Evolutionary conservation across 345 rosid genomes (phyloP), one percentile per base, ranked within the genome.

Genomic region (Abelmoschus esculentus): DNA sequence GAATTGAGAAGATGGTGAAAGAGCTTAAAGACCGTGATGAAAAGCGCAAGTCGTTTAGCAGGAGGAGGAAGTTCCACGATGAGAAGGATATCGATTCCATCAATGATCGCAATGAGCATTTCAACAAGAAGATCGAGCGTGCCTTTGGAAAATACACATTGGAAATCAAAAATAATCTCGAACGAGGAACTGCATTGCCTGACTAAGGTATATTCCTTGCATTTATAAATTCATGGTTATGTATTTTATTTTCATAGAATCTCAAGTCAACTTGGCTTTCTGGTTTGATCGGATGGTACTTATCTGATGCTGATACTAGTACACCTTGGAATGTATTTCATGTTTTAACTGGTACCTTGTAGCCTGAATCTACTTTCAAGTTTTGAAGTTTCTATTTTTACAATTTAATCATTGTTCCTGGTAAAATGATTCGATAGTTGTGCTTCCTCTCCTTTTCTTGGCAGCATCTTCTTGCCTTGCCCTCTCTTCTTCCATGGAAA

Each of bases 41-140:
- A 70, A 95, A 91, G 71, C 84, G 90, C 73, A 50, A 70, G 0
- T 88, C 96, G 29, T 95, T 91, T 78, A 90, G 99, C 80, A 83
- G 98, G 82, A 86, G 97, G 80, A 87, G 99, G 70, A 88, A 72
- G 80, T 95, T 88, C 80, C 85, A 84, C 28, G 98, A 95, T 47
- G 99, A 95, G 78, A 95, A 91, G 80, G 99, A 95, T 73, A 80
- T 91, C 1, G 99, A 95, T 81, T 95, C 99, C 0, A 95, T 95
- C 86, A 95, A 95, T 73, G 99, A 91, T 75, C 89, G 99, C 40
- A 95, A 95, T 72, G 99, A 95, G 84, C 99, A 91, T 78, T 95
- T 95, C 91, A 95, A 95, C 87, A 95, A 95, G 84, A 95, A 95
- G 83, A 91, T 95, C 14, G 99, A 91, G 70, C 83, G 98, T 34